These are phyloP conservation scores for Rhodotorula sp. DNA, from an alignment of 1,284 basidiomycete species.

Conservation along the genomic window DNA sequence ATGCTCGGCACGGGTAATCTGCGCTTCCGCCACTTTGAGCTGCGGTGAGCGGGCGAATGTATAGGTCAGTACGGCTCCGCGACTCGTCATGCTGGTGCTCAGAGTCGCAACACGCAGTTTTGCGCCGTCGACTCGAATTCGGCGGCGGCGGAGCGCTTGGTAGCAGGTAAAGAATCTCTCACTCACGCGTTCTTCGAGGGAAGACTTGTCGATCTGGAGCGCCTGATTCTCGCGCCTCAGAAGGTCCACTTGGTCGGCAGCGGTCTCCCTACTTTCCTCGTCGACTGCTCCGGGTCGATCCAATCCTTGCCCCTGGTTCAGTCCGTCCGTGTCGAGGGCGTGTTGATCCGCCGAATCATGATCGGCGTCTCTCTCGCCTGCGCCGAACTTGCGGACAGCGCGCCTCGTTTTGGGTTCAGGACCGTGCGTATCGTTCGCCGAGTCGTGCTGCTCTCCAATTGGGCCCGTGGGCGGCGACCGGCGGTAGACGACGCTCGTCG, in stretches of 20 bases:
- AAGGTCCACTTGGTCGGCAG: not conserved
- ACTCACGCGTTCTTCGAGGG: not conserved
- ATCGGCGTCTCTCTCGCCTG: no score
- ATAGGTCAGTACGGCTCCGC: not conserved
- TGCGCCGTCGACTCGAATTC: no score
- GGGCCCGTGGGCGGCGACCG: no score
- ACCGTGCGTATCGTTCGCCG: no score
- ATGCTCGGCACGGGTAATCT: conserved; percentile 13
- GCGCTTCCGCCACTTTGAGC: conserved; percentile 26
- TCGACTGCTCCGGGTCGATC: not conserved
- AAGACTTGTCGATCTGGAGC: not conserved
- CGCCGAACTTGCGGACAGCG: no score
- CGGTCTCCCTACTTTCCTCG: not conserved
- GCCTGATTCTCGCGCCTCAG: not conserved
- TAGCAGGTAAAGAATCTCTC: not conserved
- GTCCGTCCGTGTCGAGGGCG: no score
- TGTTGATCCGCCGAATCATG: no score
- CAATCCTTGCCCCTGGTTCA: no score
- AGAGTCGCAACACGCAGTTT: no score
- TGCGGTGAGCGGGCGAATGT: not conserved
- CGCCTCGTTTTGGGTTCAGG: no score
- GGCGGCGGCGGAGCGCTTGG: not conserved
- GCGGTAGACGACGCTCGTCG: no score
- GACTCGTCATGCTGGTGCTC: not conserved
- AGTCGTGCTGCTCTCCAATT: no score